Conservation (phyloP, 2,329 filamentous ascomycete genomes). For the Neodidymelliopsis sp. region DNA sequence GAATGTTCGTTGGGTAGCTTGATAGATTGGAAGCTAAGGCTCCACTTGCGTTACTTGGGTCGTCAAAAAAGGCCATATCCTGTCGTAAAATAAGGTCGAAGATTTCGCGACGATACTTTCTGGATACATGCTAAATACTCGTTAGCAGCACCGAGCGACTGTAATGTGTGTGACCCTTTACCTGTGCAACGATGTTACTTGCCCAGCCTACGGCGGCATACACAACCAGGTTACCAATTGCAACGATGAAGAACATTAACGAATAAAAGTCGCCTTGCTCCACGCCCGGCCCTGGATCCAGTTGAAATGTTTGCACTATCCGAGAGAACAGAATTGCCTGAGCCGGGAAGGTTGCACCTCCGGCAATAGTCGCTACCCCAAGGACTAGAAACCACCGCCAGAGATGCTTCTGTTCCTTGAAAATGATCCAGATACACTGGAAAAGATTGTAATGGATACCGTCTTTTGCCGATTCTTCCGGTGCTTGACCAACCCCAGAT, state of each 20-base stretch:
- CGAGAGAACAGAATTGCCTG: slow-evolving; percentile 60
- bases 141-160: not conserved
- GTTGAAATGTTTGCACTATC: slow-evolving; percentile 58
- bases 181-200: slow-evolving; percentile 56
- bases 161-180: slow-evolving; percentile 30
- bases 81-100: slow-evolving; percentile 91
- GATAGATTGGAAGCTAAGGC: slow-evolving; percentile 74
- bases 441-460: slow-evolving; percentile 41
- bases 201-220: slow-evolving; percentile 58
- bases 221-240: slow-evolving; percentile 54
- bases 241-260: slow-evolving; percentile 65
- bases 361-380: slow-evolving; percentile 41
- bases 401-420: slow-evolving; percentile 45
- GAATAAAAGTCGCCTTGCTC: slow-evolving; percentile 59
- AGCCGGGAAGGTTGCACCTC: slow-evolving; percentile 54
- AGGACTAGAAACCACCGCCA: slow-evolving; percentile 47
- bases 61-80: slow-evolving; percentile 91
- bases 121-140: slow-evolving; percentile 28
- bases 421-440: slow-evolving; percentile 35
- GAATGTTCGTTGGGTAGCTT: slow-evolving; percentile 81
- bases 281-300: slow-evolving; percentile 49
- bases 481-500: slow-evolving; percentile 32
- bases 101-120: slow-evolving; percentile 57
- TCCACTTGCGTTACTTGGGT: slow-evolving; percentile 86
- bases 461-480: slow-evolving; percentile 25